Conservation (phyloP, 2,329 filamentous ascomycete species). For the Endothia cerciana region DNA sequence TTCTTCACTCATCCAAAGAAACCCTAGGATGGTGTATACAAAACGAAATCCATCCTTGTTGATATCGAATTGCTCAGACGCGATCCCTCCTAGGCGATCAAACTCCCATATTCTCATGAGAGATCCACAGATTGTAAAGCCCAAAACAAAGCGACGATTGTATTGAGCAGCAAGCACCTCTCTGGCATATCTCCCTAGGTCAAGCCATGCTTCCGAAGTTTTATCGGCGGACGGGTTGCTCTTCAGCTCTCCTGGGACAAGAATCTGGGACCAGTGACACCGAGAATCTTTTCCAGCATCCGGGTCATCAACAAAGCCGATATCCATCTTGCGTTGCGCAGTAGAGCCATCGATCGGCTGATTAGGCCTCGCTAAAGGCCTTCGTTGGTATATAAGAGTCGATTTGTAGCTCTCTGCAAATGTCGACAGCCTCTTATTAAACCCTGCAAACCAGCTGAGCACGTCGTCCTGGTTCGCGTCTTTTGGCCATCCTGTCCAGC, state of each 20-base stretch:
- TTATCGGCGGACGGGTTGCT: conserved; percentile 48
- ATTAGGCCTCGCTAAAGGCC: conserved; percentile 36
- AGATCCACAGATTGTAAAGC: conserved; percentile 47
- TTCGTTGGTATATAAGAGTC: conserved; percentile 31
- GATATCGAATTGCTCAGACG: conserved; percentile 50
- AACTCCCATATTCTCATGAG: conserved; percentile 50
- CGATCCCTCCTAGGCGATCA: conserved; percentile 50
- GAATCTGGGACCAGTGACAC: conserved; percentile 46
- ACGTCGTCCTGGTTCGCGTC: conserved; percentile 41
- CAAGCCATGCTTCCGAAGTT: conserved; percentile 41
- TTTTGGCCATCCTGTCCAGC: conserved; percentile 42
- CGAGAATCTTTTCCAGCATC: conserved; percentile 30
- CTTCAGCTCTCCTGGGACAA: conserved; percentile 51
- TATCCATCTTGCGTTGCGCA: conserved; percentile 13
- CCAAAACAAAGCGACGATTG: conserved; percentile 44
- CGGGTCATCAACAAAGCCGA: conserved; percentile 30
- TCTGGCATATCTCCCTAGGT: conserved; percentile 46
- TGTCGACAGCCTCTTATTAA: conserved; percentile 36
- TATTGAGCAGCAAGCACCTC: conserved; percentile 45
- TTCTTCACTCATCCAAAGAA: conserved; percentile 46
- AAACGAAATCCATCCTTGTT: conserved; percentile 46
- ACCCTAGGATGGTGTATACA: conserved; percentile 47
- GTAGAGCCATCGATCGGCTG: conserved; percentile 34
- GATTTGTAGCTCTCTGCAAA: conserved; percentile 34
- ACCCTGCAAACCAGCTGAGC: conserved; percentile 40